phyloP scores from a whole-genome alignment of 1,284 basidiomycete genomes.

The Papiliotrema flavescens region DNA sequence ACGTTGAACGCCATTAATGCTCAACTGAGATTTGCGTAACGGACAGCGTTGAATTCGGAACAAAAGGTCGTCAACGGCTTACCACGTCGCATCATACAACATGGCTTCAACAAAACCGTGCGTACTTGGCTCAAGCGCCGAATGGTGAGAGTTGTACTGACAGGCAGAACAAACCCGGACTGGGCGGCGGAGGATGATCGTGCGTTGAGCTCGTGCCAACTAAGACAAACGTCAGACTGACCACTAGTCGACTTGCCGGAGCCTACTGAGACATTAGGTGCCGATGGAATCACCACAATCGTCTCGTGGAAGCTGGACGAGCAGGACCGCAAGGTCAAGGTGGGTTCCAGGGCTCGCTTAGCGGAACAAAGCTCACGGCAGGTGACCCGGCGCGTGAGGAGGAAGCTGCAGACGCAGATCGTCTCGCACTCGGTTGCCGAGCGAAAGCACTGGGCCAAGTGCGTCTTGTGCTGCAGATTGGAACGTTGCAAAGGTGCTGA shows the following conservation, averaged over 20 bases:
- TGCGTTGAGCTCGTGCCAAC: background rate
- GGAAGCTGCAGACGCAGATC: slow-evolving; percentile 83
- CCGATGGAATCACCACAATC: slow-evolving; percentile 82
- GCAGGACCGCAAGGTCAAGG: slow-evolving; percentile 93
- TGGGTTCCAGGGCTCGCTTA: slow-evolving; percentile 37
- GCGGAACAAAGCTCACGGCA: slow-evolving; percentile 36
- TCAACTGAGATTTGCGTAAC: too few species aligned
- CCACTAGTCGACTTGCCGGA: slow-evolving; percentile 24
- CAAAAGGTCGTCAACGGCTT: background rate
- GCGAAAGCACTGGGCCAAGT: slow-evolving; percentile 85
- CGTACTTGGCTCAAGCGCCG: background rate
- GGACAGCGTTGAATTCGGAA: background rate
- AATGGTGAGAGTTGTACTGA: background rate
- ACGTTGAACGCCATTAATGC: too few species aligned
- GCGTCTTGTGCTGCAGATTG: slow-evolving; percentile 13
- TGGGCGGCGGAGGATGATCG: slow-evolving; percentile 1
- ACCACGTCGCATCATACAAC: background rate
- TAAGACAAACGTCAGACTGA: background rate
- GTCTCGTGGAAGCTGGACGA: slow-evolving; percentile 84
- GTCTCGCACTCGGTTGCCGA: slow-evolving; percentile 93
- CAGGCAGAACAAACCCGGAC: background rate
- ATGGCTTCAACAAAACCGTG: slow-evolving; percentile 4
- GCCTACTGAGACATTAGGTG: slow-evolving; percentile 66
- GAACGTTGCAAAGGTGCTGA: background rate
- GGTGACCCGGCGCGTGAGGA: slow-evolving; percentile 83